These are phyloP conservation scores for Phaeosphaeriaceae sp. DNA, from an alignment of 2,329 filamentous ascomycete species.

Conservation along the genomic window DNA sequence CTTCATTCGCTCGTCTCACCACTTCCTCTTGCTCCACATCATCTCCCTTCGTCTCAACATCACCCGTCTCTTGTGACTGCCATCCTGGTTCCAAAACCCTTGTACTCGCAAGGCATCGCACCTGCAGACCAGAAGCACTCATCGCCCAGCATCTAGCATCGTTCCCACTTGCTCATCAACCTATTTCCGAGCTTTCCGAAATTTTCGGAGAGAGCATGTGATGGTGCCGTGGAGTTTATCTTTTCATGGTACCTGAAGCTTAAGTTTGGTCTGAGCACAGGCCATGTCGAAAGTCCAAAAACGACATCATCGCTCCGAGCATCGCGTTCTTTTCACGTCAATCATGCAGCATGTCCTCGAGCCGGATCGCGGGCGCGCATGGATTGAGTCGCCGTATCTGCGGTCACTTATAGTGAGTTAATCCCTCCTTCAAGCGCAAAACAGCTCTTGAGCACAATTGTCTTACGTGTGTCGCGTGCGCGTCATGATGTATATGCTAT, in stretches of 20 bases:
- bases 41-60: background rate
- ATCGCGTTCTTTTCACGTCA: slow-evolving; percentile 3
- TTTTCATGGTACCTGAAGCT: background rate
- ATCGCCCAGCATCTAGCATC: slow-evolving; percentile 12
- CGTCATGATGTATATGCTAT: background rate
- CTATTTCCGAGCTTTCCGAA: background rate
- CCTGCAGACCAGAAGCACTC: slow-evolving; percentile 19
- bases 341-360: slow-evolving; percentile 43
- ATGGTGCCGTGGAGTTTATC: background rate
- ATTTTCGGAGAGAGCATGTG: background rate
- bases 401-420: slow-evolving; percentile 54
- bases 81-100: slow-evolving; percentile 3
- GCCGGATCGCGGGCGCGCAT: slow-evolving; percentile 32
- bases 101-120: slow-evolving; percentile 32
- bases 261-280: slow-evolving; percentile 28
- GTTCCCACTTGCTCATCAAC: background rate
- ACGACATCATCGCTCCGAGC: slow-evolving; percentile 13
- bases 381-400: slow-evolving; percentile 57
- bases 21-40: background rate
- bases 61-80: slow-evolving; percentile 3
- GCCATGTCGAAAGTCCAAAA: slow-evolving; percentile 21
- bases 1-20: background rate
- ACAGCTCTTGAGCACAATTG: background rate
- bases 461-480: background rate
- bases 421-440: background rate